A percentile compares a stretch with the other conserved stretches of the same genome.
These are phyloP conservation scores for Eucalyptus paniculata DNA, from an alignment of 345 rosid species.

Conservation along the genomic window DNA sequence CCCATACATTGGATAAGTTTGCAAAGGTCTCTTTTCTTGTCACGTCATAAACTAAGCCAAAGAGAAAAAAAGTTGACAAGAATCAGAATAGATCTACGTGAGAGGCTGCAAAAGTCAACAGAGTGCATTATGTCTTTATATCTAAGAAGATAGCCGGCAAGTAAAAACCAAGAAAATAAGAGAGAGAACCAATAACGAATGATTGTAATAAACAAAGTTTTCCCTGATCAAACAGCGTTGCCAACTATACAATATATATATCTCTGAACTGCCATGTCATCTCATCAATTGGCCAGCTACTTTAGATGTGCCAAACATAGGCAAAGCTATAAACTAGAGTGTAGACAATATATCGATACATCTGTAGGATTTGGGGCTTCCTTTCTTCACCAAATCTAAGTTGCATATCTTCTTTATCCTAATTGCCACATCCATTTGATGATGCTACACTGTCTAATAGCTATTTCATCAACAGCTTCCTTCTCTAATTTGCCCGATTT, in stretches of 20 bases:
- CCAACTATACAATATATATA: background rate
- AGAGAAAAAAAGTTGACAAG: background rate
- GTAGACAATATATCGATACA: background rate
- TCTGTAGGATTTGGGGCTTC: background rate
- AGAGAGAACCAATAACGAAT: background rate
- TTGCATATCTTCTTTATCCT: background rate
- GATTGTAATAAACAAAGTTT: background rate
- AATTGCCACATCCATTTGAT: background rate
- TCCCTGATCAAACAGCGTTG: background rate
- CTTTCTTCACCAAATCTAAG: background rate
- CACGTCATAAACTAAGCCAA: constrained; percentile 72
- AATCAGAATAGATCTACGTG: background rate
- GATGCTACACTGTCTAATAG: background rate
- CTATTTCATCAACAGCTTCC: background rate
- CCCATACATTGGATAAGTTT: constrained; percentile 84
- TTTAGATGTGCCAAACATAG: background rate
- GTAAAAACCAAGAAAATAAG: background rate
- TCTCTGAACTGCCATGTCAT: background rate
- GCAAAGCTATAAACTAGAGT: background rate
- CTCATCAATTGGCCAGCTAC: background rate
- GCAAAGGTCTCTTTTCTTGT: constrained; percentile 84
- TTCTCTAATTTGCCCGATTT: background rate
- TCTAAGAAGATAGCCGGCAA: background rate
- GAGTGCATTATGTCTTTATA: background rate
- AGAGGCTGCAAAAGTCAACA: background rate